These are phyloP conservation scores for Ilex aquifolium DNA, from an alignment of 257 asterid genomes.

Conservation along the genomic window DNA sequence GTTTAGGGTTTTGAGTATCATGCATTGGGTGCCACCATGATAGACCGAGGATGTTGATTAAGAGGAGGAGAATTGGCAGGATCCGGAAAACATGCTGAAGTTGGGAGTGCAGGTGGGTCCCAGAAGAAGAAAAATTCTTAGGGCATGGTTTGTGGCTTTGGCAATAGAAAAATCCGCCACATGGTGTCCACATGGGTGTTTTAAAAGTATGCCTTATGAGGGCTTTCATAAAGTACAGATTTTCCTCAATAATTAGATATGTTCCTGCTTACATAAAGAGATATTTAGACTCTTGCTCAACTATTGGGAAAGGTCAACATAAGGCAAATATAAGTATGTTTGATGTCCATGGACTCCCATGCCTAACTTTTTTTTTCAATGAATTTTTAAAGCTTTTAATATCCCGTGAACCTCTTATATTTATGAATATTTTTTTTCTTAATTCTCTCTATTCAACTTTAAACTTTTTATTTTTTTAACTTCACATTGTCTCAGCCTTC, in stretches of 20 bases:
- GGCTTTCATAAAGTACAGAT: constrained; percentile 28
- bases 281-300: too few species aligned
- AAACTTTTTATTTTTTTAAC: too few species aligned
- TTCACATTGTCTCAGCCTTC: too few species aligned
- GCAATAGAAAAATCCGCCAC: constrained; percentile 40
- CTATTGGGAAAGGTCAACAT: too few species aligned
- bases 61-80: constrained; percentile 25
- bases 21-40: not conserved
- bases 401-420: too few species aligned
- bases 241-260: not conserved
- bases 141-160: constrained; percentile 37
- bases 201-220: constrained; percentile 30
- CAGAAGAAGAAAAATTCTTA: constrained; percentile 20
- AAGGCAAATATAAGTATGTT: too few species aligned
- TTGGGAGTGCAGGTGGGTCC: constrained; percentile 24
- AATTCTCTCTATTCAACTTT: too few species aligned
- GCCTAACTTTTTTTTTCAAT: too few species aligned
- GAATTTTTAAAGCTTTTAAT: too few species aligned
- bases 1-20: not conserved
- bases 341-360: too few species aligned
- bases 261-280: too few species aligned
- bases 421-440: too few species aligned
- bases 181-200: constrained; percentile 67
- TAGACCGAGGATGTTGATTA: constrained; percentile 1
- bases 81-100: constrained; percentile 21